Conservation (phyloP, 768 basidiomycete species). For the Boletus subcaerulescens region DNA sequence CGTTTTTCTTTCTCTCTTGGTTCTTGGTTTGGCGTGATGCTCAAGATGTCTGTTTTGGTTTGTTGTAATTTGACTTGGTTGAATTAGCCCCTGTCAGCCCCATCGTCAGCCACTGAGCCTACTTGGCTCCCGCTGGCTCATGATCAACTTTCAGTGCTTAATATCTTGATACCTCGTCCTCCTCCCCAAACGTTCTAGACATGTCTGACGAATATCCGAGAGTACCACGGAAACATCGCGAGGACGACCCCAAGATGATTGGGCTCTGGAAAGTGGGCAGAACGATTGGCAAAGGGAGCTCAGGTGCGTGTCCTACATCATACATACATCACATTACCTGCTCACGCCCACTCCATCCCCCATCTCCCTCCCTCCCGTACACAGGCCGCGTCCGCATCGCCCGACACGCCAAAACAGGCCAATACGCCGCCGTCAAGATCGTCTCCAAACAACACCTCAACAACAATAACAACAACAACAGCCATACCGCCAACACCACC, state of each 20-base stretch:
- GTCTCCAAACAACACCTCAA: conserved; percentile 72
- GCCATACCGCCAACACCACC: too few relatives aligned
- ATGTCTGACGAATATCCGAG: conserved; percentile 29
- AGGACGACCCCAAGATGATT: conserved; percentile 61
- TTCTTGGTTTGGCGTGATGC: neutral
- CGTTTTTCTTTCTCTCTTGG: neutral
- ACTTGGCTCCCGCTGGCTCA: neutral
- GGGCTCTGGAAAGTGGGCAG: conserved; percentile 83
- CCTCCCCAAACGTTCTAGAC: conserved; percentile 8
- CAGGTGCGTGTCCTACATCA: conserved; percentile 49
- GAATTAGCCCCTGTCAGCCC: conserved; percentile 24
- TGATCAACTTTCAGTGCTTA: too few relatives aligned
- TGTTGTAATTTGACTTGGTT: conserved; percentile 7
- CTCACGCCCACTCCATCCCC: neutral
- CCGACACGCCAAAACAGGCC: conserved; percentile 80
- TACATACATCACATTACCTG: neutral
- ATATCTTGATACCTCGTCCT: neutral
- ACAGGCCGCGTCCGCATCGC: conserved; percentile 89
- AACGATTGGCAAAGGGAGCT: conserved; percentile 79
- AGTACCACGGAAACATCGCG: conserved; percentile 29
- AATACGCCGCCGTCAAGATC: conserved; percentile 93
- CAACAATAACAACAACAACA: conserved; percentile 32
- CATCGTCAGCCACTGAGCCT: conserved; percentile 19
- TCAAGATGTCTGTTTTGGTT: neutral
- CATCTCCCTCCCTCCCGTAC: neutral